A percentile compares a stretch with the other conserved stretches of the same genome.
Conservation (phyloP, 225 moss, liverwort and hornwort genomes). For the Sphagnum contortum region DNA sequence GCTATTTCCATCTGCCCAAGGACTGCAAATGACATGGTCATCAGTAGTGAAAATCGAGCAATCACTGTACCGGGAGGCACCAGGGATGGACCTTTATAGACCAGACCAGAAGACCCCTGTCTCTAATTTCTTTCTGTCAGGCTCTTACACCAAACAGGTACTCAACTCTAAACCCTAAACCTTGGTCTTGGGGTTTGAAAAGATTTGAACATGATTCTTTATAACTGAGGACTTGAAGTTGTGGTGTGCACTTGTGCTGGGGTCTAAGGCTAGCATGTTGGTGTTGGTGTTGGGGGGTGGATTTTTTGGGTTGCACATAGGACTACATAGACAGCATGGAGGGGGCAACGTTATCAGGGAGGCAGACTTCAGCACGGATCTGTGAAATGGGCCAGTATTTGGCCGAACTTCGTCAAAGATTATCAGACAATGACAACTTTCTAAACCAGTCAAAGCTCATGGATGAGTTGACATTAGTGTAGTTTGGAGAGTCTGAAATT, state of each 20-base stretch:
- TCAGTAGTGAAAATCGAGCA: slow-evolving; percentile 81
- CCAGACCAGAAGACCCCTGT: slow-evolving; percentile 90
- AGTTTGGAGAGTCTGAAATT: background rate
- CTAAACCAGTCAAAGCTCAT: background rate
- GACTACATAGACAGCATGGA: slow-evolving; percentile 99
- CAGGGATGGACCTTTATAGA: slow-evolving; percentile 84
- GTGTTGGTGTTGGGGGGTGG: background rate
- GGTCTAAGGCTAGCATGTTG: too few species aligned
- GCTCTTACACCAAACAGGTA: slow-evolving; percentile 92
- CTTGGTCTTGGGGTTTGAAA: too few species aligned
- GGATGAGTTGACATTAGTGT: slow-evolving; percentile 43
- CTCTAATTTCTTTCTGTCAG: slow-evolving; percentile 76
- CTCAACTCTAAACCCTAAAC: too few species aligned
- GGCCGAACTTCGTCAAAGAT: slow-evolving; percentile 47
- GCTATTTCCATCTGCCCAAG: slow-evolving; percentile 75
- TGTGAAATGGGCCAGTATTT: slow-evolving; percentile 56
- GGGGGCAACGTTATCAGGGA: slow-evolving; percentile 84
- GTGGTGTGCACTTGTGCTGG: background rate
- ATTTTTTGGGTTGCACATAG: slow-evolving; percentile 16
- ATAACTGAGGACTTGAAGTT: background rate
- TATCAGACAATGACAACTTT: slow-evolving; percentile 23
- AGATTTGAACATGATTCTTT: background rate
- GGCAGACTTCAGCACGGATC: slow-evolving; percentile 64
- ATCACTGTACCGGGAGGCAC: slow-evolving; percentile 80
- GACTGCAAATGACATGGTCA: slow-evolving; percentile 81